Conservation (phyloP, 495 filamentous ascomycete genomes). For the Daldinia vernicosa region DNA sequence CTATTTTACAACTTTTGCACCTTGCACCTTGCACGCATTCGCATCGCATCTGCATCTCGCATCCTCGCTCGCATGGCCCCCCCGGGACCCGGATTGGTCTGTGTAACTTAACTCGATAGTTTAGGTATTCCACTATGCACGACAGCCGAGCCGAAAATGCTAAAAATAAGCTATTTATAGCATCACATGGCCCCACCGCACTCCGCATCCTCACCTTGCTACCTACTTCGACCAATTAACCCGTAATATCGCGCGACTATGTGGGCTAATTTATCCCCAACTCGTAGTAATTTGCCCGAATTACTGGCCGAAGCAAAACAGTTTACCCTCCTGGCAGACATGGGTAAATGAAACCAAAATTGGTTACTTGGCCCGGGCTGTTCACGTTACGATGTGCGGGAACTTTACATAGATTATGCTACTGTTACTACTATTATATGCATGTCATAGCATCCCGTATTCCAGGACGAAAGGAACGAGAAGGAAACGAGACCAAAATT, state of each 20-base stretch:
- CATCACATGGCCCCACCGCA: constrained; percentile 25
- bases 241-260: constrained; percentile 12
- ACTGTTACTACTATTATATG: background rate
- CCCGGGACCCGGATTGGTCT: constrained; percentile 23
- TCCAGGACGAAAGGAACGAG: constrained; percentile 4
- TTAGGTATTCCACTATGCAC: constrained; percentile 28
- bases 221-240: constrained; percentile 39
- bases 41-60: constrained; percentile 4
- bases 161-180: constrained; percentile 51
- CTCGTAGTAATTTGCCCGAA: constrained; percentile 35
- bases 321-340: constrained; percentile 18
- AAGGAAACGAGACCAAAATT: background rate
- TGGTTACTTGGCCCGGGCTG: background rate
- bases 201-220: constrained; percentile 34
- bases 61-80: too few species aligned
- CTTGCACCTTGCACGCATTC: background rate
- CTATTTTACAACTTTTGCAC: background rate
- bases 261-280: constrained; percentile 34
- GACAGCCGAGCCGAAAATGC: constrained; percentile 41
- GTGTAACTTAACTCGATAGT: constrained; percentile 15
- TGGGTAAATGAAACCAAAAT: background rate
- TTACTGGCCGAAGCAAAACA: constrained; percentile 34
- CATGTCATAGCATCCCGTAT: constrained; percentile 5
- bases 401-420: background rate
- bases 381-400: background rate